These are phyloP conservation scores for Tremellales sp. DNA, from an alignment of 1,284 basidiomycete genomes.

Conservation along the genomic window DNA sequence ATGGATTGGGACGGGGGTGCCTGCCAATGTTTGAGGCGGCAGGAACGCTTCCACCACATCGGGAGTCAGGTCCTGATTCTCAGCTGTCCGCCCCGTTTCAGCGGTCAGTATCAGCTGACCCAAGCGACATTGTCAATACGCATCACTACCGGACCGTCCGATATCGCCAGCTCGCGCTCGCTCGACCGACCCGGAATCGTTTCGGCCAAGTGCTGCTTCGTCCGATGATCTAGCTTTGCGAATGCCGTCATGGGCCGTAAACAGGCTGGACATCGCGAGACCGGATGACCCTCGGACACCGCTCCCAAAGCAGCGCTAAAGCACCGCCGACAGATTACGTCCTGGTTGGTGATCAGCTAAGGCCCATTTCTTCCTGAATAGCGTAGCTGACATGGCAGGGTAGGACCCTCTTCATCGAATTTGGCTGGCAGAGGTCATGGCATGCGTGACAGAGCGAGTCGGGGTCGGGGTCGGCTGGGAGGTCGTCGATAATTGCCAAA, in stretches of 20 bases:
- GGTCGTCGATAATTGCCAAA: neutral
- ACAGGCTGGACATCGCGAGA: neutral
- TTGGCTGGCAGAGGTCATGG: neutral
- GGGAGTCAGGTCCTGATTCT: conserved; percentile 42
- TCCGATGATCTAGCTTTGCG: neutral
- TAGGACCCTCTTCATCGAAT: neutral
- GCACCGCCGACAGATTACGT: neutral
- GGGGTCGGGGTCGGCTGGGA: neutral
- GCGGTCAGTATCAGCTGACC: conserved; percentile 17
- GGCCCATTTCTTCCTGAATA: no score
- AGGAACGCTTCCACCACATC: conserved; percentile 39
- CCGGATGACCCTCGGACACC: neutral
- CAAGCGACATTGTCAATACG: conserved; percentile 48
- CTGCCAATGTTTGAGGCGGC: conserved; percentile 26
- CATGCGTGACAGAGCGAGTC: neutral
- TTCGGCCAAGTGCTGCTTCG: no score
- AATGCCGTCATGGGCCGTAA: neutral
- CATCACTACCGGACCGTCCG: conserved; percentile 21
- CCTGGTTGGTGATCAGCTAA: neutral
- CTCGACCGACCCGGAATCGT: no score
- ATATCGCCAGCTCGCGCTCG: no score
- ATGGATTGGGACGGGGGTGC: conserved; percentile 40
- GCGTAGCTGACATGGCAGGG: neutral
- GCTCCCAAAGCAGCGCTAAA: neutral
- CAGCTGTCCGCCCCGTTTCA: neutral